Percentiles rank a stretch among this genome's conserved stretches.
These are phyloP conservation scores for Nicotiana tabacum DNA, from an alignment of 257 asterid species.

Conservation along the genomic window DNA sequence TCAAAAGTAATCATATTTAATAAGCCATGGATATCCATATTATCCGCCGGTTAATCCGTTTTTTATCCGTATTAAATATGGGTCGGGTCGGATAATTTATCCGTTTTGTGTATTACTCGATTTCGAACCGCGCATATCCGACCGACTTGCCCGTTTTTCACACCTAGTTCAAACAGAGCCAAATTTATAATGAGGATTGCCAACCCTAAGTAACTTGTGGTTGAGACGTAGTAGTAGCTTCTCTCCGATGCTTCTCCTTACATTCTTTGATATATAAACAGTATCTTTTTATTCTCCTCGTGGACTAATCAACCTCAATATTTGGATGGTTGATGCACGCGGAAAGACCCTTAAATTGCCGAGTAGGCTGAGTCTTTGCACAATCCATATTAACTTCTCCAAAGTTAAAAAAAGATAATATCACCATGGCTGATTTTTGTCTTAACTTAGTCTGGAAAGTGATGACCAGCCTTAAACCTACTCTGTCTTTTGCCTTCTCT, in stretches of 20 bases:
- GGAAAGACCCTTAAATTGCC: not conserved
- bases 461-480: not conserved
- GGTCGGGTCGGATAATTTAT: no score
- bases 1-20: no score
- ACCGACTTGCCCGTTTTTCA: no score
- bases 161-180: not conserved
- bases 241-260: not conserved
- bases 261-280: not conserved
- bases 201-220: not conserved
- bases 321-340: not conserved
- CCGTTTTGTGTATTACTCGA: no score
- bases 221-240: not conserved
- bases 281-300: not conserved
- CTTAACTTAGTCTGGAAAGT: constrained; percentile 2
- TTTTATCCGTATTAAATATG: no score
- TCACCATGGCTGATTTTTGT: not conserved
- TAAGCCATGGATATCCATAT: no score
- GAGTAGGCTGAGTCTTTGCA: not conserved
- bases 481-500: constrained; percentile 1
- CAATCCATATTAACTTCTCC: not conserved
- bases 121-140: no score
- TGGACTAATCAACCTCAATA: not conserved
- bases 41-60: no score
- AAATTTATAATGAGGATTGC: not conserved
- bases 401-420: not conserved